phyloP scores from a whole-genome alignment of 2,329 filamentous ascomycete genomes.

The Neurospora sp. region DNA sequence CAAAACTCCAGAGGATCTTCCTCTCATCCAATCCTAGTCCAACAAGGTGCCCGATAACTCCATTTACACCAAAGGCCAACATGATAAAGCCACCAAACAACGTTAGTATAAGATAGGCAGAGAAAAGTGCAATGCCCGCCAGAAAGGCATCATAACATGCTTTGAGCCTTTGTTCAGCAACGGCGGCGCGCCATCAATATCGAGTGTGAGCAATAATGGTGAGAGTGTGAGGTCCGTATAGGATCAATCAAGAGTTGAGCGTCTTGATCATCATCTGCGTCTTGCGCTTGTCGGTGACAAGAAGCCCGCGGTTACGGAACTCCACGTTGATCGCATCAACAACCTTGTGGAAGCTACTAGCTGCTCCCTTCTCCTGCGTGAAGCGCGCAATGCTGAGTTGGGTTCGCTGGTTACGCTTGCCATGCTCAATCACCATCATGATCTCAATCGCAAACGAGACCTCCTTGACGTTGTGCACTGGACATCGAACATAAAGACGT shows the following conservation, averaged over 20 bases:
- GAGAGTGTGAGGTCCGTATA: not conserved
- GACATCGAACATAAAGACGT: conserved; percentile 43
- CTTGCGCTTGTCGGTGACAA: conserved; percentile 59
- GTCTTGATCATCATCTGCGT: conserved; percentile 66
- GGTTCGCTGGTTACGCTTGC: conserved; percentile 44
- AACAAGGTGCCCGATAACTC: not conserved
- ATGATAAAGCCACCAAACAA: not conserved
- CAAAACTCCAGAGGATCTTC: not conserved
- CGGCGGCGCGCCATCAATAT: not conserved
- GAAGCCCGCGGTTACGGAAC: conserved; percentile 52
- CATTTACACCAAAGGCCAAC: not conserved
- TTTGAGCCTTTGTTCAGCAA: not conserved
- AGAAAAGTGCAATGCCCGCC: not conserved
- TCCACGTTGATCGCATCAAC: conserved; percentile 65
- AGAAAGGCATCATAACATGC: not conserved
- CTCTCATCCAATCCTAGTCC: conserved; percentile 2
- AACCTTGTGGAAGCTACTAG: conserved; percentile 77
- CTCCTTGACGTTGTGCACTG: conserved; percentile 55
- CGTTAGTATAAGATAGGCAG: not conserved
- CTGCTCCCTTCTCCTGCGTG: conserved; percentile 84
- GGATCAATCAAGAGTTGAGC: conserved; percentile 36
- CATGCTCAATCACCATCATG: conserved; percentile 81
- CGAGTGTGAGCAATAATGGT: not conserved
- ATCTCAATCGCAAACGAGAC: conserved; percentile 83
- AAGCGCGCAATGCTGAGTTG: conserved; percentile 75